Evolutionary conservation across 441 rosid genomes (phyloP).

Genomic region (Omphalea diandra): DNA sequence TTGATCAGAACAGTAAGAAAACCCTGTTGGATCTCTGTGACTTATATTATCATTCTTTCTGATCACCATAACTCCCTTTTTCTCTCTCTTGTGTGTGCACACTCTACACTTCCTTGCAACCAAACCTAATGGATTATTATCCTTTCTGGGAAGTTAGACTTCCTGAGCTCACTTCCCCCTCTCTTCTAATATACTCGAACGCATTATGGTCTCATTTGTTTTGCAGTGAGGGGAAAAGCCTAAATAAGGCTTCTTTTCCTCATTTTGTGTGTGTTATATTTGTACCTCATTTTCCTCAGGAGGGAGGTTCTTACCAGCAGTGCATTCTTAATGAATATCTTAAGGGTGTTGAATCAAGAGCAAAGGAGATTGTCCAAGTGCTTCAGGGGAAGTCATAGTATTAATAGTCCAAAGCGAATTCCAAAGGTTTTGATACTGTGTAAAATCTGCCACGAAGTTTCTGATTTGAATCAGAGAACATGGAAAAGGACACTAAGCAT

Average conservation of each 20-base stretch:
- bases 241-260: no score
- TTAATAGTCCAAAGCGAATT: background rate
- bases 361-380: slow-evolving; percentile 51
- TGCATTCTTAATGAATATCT: slow-evolving; percentile 68
- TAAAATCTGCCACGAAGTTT: background rate
- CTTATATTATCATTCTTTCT: background rate
- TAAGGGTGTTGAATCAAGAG: slow-evolving; percentile 75
- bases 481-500: background rate
- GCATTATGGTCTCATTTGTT: no score
- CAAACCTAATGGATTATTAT: no score
- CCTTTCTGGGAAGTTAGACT: no score
- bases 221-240: no score
- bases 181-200: no score
- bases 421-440: background rate
- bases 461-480: background rate
- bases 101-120: no score
- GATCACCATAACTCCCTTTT: background rate
- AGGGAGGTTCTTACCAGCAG: slow-evolving; percentile 93
- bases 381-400: slow-evolving; percentile 36
- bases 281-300: slow-evolving; percentile 38
- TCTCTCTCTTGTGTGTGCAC: no score
- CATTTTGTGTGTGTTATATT: background rate
- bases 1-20: slow-evolving; percentile 72
- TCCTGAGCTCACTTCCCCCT: no score
- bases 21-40: background rate